These are phyloP conservation scores for Curvularia eragrostidis DNA, from an alignment of 2,329 filamentous ascomycete species.

Conservation along the genomic window DNA sequence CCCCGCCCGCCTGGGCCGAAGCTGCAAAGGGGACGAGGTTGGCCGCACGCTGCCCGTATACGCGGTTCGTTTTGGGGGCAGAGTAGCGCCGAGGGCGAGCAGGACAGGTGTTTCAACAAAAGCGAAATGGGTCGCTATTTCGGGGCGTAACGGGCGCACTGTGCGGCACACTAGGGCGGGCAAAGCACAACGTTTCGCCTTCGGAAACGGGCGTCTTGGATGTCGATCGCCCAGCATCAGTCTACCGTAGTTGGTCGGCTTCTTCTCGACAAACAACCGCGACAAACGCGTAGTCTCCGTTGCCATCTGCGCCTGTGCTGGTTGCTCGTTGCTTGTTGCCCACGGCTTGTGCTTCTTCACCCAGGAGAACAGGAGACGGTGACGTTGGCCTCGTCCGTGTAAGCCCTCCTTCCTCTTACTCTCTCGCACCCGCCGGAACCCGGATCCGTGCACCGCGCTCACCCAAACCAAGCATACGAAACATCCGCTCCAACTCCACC, in stretches of 20 bases:
- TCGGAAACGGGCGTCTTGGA: constrained; percentile 10
- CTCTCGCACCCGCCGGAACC: constrained; percentile 10
- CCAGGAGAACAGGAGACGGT: neutral
- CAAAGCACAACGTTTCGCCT: constrained; percentile 8
- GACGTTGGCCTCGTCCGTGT: neutral
- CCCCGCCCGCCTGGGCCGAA: no score
- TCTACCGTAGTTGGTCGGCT: neutral
- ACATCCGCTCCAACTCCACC: constrained; percentile 12
- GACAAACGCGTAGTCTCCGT: neutral
- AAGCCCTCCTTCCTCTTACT: constrained; percentile 1
- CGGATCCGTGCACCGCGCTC: constrained; percentile 23
- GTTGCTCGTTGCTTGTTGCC: neutral
- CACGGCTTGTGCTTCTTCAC: neutral
- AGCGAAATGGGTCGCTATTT: constrained; percentile 2
- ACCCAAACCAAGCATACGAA: constrained; percentile 15
- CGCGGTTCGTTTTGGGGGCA: no score
- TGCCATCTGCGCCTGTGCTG: neutral
- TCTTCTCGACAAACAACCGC: neutral
- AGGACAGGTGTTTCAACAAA: constrained; percentile 10
- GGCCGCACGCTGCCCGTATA: neutral
- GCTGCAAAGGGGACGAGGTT: neutral
- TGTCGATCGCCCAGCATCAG: constrained; percentile 5
- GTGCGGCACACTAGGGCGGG: constrained; percentile 6
- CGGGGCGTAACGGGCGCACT: neutral
- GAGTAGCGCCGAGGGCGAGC: constrained; percentile 2